Percentiles rank a stretch among this genome's conserved stretches.
Evolutionary conservation across 106 monocot species (phyloP).

Genomic region (Dendrobium huoshanense): DNA sequence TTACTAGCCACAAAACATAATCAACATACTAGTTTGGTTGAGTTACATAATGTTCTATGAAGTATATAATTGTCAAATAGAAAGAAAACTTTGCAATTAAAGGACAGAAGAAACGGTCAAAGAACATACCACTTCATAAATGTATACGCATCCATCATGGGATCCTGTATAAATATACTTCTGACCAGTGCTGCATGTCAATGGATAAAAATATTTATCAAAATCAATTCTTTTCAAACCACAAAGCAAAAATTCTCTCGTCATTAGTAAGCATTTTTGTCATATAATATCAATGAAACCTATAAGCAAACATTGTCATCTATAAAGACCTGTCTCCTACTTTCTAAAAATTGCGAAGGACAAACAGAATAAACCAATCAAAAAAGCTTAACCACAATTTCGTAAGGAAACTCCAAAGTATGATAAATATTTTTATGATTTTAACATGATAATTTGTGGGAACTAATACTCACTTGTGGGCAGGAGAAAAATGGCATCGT

Average conservation of each 20-base stretch:
- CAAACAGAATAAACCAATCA: neutral
- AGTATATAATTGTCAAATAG: neutral
- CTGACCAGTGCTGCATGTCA: slow-evolving; percentile 47
- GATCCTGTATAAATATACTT: slow-evolving; percentile 61
- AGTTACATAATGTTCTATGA: neutral
- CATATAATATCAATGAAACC: neutral
- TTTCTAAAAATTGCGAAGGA: neutral
- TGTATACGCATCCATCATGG: slow-evolving; percentile 33
- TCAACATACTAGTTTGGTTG: neutral
- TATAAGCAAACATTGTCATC: neutral
- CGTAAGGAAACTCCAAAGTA: neutral
- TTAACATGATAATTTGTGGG: neutral
- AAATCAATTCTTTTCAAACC: neutral
- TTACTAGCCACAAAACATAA: neutral
- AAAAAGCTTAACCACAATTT: neutral
- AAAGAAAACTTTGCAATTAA: neutral
- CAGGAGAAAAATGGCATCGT: slow-evolving; percentile 89
- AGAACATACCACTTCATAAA: slow-evolving; percentile 44
- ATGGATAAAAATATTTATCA: neutral
- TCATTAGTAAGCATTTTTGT: neutral
- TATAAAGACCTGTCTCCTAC: neutral
- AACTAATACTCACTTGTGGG: slow-evolving; percentile 34
- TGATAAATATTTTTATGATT: neutral
- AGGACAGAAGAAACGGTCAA: neutral
- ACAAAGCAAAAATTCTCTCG: neutral